Evolutionary conservation across 2,329 filamentous ascomycete species (phyloP), one percentile per base, ranked within the genome.

Genomic region (Coniochaeta sp.): DNA sequence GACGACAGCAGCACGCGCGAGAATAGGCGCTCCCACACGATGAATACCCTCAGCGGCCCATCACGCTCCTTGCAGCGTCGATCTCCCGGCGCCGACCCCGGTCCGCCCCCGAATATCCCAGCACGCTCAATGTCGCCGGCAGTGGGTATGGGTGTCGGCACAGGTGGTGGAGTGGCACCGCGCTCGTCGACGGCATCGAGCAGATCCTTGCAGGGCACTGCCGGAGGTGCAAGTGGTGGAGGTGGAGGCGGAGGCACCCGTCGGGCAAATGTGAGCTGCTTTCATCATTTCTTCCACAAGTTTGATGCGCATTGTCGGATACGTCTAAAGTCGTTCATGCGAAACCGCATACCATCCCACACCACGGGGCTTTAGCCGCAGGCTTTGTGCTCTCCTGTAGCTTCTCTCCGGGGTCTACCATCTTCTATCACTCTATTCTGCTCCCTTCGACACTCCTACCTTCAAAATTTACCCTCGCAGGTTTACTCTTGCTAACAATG

Each of bases 111-210:
- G 60, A 82, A 77, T 71, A 76, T 84, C 64, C 79, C 82, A 60
- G 72, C 76, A 59, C 80, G 84, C 60, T 77, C 83, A 56, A 87
- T 85, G 69, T 88, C 87, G 58, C 86, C 88, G 36, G 81, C 76
- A 60, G 73, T 77, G 60, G 72, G 66, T 32, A 73, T 77, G 60
- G 72, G 66, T 32, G 58, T 63, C 17, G 59, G 68, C 79, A 77
- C 84, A 64, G 65, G 67, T 58, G 67, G 67, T 22, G 67, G 66
- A 17, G 67, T 71, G 34, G 86, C 85, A 64, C 77, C 84, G 61
- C 85, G 89, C 62, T 79, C 82, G 32, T 89, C 88, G 9, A 86
- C 84, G 54, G 81, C 85, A 34, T 92, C 89, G 6, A 80, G 76
- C 61, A 85, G 87, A 70, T 86, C 88, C 22, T 30, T 52, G 47